Evolutionary conservation across 805 yeast species (phyloP).

Genomic region (Kuraishia floccosa): DNA sequence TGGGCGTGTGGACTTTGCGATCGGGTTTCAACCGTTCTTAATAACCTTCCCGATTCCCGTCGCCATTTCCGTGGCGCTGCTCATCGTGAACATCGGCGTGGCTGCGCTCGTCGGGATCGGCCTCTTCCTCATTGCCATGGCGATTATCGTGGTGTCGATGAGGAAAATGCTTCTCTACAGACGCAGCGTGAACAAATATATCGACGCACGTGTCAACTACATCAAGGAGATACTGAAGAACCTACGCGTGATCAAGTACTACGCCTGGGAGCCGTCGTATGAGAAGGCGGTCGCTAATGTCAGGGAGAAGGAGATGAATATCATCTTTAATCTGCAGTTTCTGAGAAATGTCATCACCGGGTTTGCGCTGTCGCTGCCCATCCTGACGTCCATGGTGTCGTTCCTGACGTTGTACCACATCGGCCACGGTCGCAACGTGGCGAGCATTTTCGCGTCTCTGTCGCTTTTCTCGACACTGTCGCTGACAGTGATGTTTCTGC

Average conservation of each 20-base stretch:
- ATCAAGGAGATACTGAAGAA: constrained; percentile 72
- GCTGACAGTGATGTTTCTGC: constrained; percentile 55
- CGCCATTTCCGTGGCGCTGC: constrained; percentile 49
- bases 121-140: constrained; percentile 35
- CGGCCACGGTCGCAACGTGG: constrained; percentile 34
- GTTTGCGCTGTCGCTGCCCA: constrained; percentile 56
- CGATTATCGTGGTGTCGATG: constrained; percentile 40
- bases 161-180: constrained; percentile 42
- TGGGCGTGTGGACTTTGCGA: constrained; percentile 21
- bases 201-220: constrained; percentile 67
- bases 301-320: constrained; percentile 51
- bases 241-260: constrained; percentile 75
- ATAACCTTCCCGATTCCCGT: constrained; percentile 56
- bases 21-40: constrained; percentile 56
- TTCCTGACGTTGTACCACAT: constrained; percentile 29
- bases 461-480: constrained; percentile 55
- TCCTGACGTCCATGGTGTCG: constrained; percentile 60
- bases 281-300: constrained; percentile 38
- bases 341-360: constrained; percentile 54
- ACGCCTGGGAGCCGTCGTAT: constrained; percentile 88
- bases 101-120: constrained; percentile 63
- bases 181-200: constrained; percentile 42
- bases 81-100: constrained; percentile 61
- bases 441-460: constrained; percentile 57
- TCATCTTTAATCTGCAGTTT: constrained; percentile 52